Evolutionary conservation across 345 rosid genomes (phyloP), one percentile per base, ranked within the genome.

Genomic region (Raphanus sativus): DNA sequence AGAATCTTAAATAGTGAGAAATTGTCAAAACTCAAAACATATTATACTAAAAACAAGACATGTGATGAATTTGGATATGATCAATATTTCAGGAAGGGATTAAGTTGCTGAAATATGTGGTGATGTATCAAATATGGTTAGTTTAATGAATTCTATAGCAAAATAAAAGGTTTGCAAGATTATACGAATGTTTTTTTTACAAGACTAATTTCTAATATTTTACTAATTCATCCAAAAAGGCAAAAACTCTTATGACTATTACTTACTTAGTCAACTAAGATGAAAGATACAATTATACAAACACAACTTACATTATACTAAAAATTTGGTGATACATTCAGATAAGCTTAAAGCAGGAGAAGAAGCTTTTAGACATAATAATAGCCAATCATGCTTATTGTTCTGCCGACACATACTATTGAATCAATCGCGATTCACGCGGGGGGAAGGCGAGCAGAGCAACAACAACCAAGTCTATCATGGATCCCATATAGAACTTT

Each of bases 361-460:
- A 21, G 13, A 54, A 26, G 21, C 9, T 42, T 36, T 76, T 5
- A 12, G 65, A 70, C 76, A 77, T 13, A 64, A 70, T 77, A 29
- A 71, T 65, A 32, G 71, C 38, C 45, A 77, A 71, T 70, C 71
- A 65, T 77, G 71, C 38, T 2, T 55, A 67, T 64, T 65, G 60
- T 65, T 77, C 52, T 71, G 62, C 71, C 81, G 81, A 77, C 76
- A 77, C 61, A 45, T 64, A 65, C 67, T 64, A 63, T 55, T 54
- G 75, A 65, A 70, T 76, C 60, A 70, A 77, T 77, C 70, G 38
- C 65, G 48, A 59, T 55, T 8, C 16, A 21, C 21, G 21, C 21
- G 21, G 21, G 21, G 21, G 21, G 63, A 1, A 11, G 63, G 66
- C 70, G 71, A 63, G 75, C 71, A 77, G 70, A 28, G 32, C 65